Conservation (phyloP, 345 rosid genomes). For the Hibiscus syriacus region DNA sequence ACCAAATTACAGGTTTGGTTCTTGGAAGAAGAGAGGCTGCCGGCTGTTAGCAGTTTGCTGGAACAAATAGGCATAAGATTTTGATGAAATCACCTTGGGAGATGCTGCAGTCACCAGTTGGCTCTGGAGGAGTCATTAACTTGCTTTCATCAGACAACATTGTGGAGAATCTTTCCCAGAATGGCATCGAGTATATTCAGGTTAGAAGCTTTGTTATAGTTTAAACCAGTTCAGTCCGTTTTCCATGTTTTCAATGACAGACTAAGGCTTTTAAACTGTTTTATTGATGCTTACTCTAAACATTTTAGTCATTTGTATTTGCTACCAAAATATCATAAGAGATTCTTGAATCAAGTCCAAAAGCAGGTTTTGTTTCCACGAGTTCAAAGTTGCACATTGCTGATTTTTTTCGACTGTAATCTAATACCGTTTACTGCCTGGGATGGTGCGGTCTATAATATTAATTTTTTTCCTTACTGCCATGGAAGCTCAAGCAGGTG, state of each 20-base stretch:
- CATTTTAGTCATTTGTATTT: not conserved
- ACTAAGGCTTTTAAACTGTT: not conserved
- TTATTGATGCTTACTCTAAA: not conserved
- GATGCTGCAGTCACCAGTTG: slow-evolving; percentile 69
- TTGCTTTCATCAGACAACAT: slow-evolving; percentile 48
- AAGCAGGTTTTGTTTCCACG: not conserved
- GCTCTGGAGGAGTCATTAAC: slow-evolving; percentile 66
- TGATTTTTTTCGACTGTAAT: not conserved
- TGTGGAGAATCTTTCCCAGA: slow-evolving; percentile 39
- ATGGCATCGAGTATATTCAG: slow-evolving; percentile 62
- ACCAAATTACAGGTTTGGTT: slow-evolving; percentile 56
- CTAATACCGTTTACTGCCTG: not conserved
- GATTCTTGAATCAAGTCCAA: not conserved
- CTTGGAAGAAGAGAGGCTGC: slow-evolving; percentile 67
- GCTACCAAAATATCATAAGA: not conserved
- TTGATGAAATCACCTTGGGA: slow-evolving; percentile 96
- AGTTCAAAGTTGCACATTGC: not conserved
- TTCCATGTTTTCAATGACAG: not conserved
- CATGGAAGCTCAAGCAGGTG: too few species aligned
- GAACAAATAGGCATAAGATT: slow-evolving; percentile 50
- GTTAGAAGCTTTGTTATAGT: slow-evolving; percentile 24
- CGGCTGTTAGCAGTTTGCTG: slow-evolving; percentile 47
- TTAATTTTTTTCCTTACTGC: too few species aligned
- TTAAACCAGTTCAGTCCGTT: slow-evolving; percentile 3
- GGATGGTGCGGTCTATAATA: too few species aligned